Conservation (phyloP, 1,139 yeast species). For the Casaregolazyma suthepensis region DNA sequence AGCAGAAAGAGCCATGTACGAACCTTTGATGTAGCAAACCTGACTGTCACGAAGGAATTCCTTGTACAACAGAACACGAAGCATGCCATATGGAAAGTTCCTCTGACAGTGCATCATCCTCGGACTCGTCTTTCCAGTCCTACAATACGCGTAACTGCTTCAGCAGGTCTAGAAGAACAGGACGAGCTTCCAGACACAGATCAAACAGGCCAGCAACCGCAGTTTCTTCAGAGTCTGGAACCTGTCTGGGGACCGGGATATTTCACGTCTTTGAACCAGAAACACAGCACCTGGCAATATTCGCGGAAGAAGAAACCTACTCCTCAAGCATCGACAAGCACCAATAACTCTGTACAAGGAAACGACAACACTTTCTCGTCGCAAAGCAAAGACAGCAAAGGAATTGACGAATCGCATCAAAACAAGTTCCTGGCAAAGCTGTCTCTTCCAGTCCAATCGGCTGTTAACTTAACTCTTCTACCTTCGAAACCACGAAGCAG, state of each 20-base stretch:
- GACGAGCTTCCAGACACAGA: not conserved
- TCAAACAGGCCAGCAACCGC: not conserved
- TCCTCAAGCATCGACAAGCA: not conserved
- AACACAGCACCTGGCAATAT: constrained; percentile 6
- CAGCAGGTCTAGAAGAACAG: constrained; percentile 11
- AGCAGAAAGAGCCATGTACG: not conserved
- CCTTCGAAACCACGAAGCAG: constrained; percentile 55
- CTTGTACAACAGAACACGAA: constrained; percentile 9
- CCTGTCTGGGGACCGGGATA: constrained; percentile 6
- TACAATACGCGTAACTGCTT: constrained; percentile 18
- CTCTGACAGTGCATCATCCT: constrained; percentile 25
- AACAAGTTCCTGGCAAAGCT: not conserved
- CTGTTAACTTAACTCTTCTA: constrained; percentile 50
- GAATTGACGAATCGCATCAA: not conserved
- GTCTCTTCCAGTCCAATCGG: constrained; percentile 41
- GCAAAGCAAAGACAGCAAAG: constrained; percentile 5
- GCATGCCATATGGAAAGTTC: constrained; percentile 23
- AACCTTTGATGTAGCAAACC: constrained; percentile 7
- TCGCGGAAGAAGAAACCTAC: not conserved
- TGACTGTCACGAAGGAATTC: constrained; percentile 13
- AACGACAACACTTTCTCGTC: constrained; percentile 6
- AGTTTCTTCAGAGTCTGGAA: not conserved
- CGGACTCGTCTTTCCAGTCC: constrained; percentile 25
- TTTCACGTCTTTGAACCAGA: constrained; percentile 6
- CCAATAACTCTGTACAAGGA: not conserved